These are phyloP conservation scores for Candida methanosorbosa DNA, from an alignment of 805 yeast species.

Conservation along the genomic window DNA sequence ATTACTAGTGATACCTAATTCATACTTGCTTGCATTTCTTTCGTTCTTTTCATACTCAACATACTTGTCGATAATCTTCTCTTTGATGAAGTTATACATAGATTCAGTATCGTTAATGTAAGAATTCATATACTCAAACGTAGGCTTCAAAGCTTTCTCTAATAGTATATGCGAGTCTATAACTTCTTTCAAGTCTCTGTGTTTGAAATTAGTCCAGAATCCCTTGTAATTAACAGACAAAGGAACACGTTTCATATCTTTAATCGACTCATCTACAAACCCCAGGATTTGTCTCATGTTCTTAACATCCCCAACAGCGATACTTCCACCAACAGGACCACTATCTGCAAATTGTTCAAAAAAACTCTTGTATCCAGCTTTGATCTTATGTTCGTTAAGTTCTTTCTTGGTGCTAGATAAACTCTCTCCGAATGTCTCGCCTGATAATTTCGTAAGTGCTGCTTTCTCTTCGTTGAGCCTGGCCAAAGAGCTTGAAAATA, in stretches of 20 bases:
- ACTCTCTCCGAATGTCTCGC: neutral
- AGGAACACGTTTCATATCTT: neutral
- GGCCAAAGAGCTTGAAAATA: neutral
- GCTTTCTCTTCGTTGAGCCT: too few relatives aligned
- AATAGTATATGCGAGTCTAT: constrained; percentile 6
- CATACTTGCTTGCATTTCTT: neutral
- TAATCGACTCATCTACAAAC: neutral
- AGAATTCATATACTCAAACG: constrained; percentile 14
- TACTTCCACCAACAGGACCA: too few relatives aligned
- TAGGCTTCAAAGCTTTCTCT: constrained; percentile 10
- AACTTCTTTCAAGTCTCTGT: too few relatives aligned
- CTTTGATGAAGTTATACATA: constrained; percentile 12
- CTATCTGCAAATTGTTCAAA: too few relatives aligned
- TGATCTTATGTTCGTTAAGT: too few relatives aligned
- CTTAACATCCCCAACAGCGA: too few relatives aligned
- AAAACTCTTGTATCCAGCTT: too few relatives aligned
- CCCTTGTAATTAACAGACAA: neutral
- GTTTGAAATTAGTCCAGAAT: constrained; percentile 1
- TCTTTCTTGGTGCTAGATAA: neutral
- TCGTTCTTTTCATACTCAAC: neutral
- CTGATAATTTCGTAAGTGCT: too few relatives aligned
- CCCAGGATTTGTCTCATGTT: neutral
- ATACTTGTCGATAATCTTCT: constrained; percentile 13
- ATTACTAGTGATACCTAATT: neutral
- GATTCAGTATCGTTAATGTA: constrained; percentile 11